These are phyloP conservation scores for Phytophthora palmivora DNA, from an alignment of 352 stramenopile species.

Conservation along the genomic window DNA sequence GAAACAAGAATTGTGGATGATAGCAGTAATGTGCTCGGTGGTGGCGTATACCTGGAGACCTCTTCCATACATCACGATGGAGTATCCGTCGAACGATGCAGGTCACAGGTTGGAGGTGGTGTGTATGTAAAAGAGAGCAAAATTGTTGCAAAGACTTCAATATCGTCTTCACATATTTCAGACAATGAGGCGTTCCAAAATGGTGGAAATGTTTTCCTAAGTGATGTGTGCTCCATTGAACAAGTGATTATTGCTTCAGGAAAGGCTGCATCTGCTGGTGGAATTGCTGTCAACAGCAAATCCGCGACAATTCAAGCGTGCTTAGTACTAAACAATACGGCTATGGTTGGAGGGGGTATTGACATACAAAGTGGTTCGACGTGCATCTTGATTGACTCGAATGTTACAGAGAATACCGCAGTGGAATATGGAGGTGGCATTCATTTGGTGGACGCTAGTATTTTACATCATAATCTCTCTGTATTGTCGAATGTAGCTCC, in stretches of 20 bases:
- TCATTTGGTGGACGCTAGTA: constrained; percentile 16
- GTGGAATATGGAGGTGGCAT: constrained; percentile 32
- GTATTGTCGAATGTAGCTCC: constrained; percentile 35
- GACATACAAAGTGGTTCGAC: constrained; percentile 13
- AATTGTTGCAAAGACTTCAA: constrained; percentile 2
- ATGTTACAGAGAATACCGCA: constrained; percentile 14
- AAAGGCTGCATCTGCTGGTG: constrained; percentile 17
- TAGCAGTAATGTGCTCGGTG: constrained; percentile 15
- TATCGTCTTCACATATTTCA: constrained; percentile 22
- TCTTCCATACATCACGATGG: constrained; percentile 36
- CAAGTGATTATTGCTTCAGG: constrained; percentile 22
- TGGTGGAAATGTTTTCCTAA: constrained; percentile 31
- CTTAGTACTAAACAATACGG: constrained; percentile 21
- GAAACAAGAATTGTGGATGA: constrained; percentile 5
- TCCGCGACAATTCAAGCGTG: constrained; percentile 18
- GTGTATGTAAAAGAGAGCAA: constrained; percentile 36
- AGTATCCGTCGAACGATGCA: constrained; percentile 32
- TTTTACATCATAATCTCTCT: constrained; percentile 35
- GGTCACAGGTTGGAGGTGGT: constrained; percentile 43
- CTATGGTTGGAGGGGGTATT: constrained; percentile 26
- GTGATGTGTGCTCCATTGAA: constrained; percentile 8
- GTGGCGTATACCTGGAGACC: constrained; percentile 44
- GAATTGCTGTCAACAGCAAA: constrained; percentile 11
- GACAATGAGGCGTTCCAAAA: constrained; percentile 1
- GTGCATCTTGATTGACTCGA: constrained; percentile 11